phyloP scores from a whole-genome alignment of 2,329 filamentous ascomycete genomes.

The Pseudogymnoascus sp. region DNA sequence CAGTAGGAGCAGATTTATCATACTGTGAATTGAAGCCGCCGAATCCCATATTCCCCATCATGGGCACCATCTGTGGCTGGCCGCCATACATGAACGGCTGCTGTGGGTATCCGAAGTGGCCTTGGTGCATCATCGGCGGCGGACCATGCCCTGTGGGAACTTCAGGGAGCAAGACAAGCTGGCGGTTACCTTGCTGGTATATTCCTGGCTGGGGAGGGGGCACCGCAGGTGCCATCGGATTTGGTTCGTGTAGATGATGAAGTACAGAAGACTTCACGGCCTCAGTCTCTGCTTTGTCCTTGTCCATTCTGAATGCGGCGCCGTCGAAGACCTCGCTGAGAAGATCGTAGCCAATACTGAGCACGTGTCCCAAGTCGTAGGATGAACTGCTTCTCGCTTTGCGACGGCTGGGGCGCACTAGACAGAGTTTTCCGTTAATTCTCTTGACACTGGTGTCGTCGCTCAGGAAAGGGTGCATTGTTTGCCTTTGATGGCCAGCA shows the following conservation, averaged over 20 bases:
- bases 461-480: neutral
- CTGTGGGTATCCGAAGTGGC: neutral
- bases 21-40: conserved; percentile 5
- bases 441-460: neutral
- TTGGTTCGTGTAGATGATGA: neutral
- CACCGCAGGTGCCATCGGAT: neutral
- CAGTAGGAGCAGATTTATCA: neutral
- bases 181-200: neutral
- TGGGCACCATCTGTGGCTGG: neutral
- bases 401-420: neutral
- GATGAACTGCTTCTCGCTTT: neutral
- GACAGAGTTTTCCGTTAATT: conserved; percentile 6
- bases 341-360: neutral
- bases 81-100: conserved; percentile 5
- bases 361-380: neutral
- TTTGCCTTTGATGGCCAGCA: neutral
- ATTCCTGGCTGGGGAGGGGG: conserved; percentile 1
- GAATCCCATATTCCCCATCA: neutral
- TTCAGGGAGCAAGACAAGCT: conserved; percentile 6
- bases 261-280: neutral
- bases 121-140: neutral
- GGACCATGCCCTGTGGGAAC: neutral
- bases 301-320: neutral
- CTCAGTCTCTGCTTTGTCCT: neutral
- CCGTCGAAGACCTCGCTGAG: neutral